Evolutionary conservation across 768 basidiomycete species (phyloP).

Genomic region (Amanita jacksonii): DNA sequence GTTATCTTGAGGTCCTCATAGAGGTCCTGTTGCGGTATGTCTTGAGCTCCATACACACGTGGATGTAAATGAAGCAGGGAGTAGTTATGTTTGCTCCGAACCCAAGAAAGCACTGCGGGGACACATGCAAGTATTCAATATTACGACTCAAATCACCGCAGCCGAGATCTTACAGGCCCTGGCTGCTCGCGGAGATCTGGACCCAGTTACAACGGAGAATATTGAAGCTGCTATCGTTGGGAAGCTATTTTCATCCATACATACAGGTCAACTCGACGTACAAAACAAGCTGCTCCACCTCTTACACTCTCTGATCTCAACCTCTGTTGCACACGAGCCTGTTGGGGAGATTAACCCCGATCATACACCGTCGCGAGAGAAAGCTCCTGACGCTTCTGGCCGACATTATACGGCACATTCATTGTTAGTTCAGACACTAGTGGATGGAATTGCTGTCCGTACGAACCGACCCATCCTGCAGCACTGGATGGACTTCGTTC

Average conservation of each 20-base stretch:
- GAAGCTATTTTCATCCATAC: slow-evolving; percentile 69
- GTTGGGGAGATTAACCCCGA: slow-evolving; percentile 26
- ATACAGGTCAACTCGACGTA: slow-evolving; percentile 61
- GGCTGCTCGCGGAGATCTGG: slow-evolving; percentile 74
- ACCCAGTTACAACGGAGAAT: slow-evolving; percentile 43
- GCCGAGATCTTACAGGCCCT: slow-evolving; percentile 80
- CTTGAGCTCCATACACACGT: slow-evolving; percentile 1
- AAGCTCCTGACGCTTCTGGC: slow-evolving; percentile 19
- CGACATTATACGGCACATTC: slow-evolving; percentile 49
- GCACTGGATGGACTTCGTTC: slow-evolving; percentile 94
- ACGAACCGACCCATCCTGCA: slow-evolving; percentile 77
- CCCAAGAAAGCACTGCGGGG: slow-evolving; percentile 38
- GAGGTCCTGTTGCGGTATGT: slow-evolving; percentile 62
- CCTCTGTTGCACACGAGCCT: slow-evolving; percentile 23
- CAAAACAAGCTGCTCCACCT: slow-evolving; percentile 93
- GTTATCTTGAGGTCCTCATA: slow-evolving; percentile 70
- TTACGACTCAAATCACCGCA: slow-evolving; percentile 58
- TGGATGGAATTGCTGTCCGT: slow-evolving; percentile 65
- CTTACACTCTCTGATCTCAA: slow-evolving; percentile 66
- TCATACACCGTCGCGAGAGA: slow-evolving; percentile 23
- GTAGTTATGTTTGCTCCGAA: slow-evolving; percentile 72
- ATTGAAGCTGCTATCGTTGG: slow-evolving; percentile 65
- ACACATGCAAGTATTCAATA: slow-evolving; percentile 54
- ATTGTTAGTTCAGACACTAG: slow-evolving; percentile 65
- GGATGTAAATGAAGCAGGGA: slow-evolving; percentile 2